A percentile compares a stretch with the other conserved stretches of the same genome.
Evolutionary conservation across 768 basidiomycete species (phyloP).

Genomic region (Infundibulicybe gibba): DNA sequence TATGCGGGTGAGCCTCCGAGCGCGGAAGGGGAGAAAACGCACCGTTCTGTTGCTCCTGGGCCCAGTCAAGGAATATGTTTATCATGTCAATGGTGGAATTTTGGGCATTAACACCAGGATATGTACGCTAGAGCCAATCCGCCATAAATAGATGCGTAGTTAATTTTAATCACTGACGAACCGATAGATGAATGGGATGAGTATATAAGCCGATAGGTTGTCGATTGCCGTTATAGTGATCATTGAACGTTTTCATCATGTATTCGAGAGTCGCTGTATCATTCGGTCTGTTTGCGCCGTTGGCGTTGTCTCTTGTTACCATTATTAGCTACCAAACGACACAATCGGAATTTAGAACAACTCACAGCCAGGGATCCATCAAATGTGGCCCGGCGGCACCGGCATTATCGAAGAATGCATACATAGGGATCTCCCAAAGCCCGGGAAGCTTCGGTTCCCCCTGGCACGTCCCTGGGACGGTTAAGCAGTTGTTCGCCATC

Average conservation of each 20-base stretch:
- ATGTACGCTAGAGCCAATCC: constrained; percentile 31
- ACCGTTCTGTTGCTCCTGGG: constrained; percentile 66
- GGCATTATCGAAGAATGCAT: constrained; percentile 63
- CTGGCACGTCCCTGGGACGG: constrained; percentile 51
- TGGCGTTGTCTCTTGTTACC: constrained; percentile 43
- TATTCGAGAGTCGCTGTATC: constrained; percentile 64
- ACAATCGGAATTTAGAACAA: constrained; percentile 1
- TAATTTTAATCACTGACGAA: constrained; percentile 18
- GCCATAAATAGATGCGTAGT: neutral
- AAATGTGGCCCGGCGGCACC: constrained; percentile 59
- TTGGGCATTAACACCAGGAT: constrained; percentile 53
- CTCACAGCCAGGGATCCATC: constrained; percentile 84
- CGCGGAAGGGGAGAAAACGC: constrained; percentile 8
- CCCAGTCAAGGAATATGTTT: constrained; percentile 81
- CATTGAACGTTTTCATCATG: constrained; percentile 72
- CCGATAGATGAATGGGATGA: constrained; percentile 75
- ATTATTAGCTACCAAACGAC: neutral
- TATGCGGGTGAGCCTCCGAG: constrained; percentile 12
- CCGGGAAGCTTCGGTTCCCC: constrained; percentile 72
- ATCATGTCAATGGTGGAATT: constrained; percentile 68
- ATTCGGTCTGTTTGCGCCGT: constrained; percentile 46
- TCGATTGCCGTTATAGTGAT: constrained; percentile 69
- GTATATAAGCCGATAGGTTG: constrained; percentile 82
- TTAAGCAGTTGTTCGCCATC: constrained; percentile 73
- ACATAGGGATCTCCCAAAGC: constrained; percentile 87